Evolutionary conservation across 1,139 yeast species (phyloP), one percentile per base, ranked within the genome.

Genomic region (Taphrina sp.): DNA sequence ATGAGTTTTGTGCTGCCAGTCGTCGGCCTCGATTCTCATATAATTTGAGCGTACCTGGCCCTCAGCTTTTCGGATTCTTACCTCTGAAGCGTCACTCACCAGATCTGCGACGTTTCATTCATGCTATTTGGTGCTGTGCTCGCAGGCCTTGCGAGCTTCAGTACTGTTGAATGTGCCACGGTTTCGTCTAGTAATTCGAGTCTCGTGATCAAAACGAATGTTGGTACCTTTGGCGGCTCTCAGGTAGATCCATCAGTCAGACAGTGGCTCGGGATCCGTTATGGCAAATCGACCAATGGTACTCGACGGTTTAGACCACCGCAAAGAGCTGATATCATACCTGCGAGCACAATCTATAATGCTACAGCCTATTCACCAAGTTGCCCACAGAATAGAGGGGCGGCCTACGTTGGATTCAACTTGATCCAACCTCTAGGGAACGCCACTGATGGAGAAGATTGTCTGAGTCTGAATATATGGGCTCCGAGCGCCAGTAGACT

Each of bases 391-490:
- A 49, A 49, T 34, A 35, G 44, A 12, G 54, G 54, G 3, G 16
- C 24, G 19, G n/a, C n/a, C 10, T 49, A 22, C 38, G 33, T 22
- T 2, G 54, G 54, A 7, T 49, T 49, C 46, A 23, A 49, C 24
- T 16, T 49, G n/a, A 42, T 49, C 23, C 24, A 24, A 5, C 14
- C 16, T 16, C 39, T 41, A 5, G 54, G 54, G 17, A 49, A 49
- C 22, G 44, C 31, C 16, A 38, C 46, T 22, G 54, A 49, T 23
- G 54, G 56, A n/a, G 56, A 52, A 20, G 56, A 52, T 22, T 52
- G 56, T 23, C 42, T 52, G 23, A 42, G 38, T 20, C 49, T 52
- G 33, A 52, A 52, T 22, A 52, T 52, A 19, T 52, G 49, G 49
- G 16, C 56, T 14, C 56, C 56, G 7, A 29, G 31, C 17, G 23